Evolutionary conservation across 2,329 filamentous ascomycete genomes (phyloP), one percentile per base, ranked within the genome.

Genomic region (Colletotrichum orbiculare): DNA sequence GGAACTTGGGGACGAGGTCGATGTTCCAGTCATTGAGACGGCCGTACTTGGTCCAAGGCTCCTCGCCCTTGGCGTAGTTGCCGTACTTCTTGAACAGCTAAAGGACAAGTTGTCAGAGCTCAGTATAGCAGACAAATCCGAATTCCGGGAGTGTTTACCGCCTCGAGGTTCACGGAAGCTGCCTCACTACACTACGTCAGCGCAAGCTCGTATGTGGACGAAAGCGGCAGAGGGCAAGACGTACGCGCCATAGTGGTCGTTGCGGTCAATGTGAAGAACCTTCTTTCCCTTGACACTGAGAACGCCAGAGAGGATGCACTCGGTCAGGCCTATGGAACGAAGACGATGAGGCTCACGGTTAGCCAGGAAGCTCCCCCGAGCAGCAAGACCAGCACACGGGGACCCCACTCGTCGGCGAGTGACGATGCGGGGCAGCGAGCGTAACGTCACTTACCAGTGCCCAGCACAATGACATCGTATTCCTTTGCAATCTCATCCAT

Each of bases 401-500:
- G 52, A 67, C 66, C 62, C 67, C 67, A 68, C 67, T 54, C 35
- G 60, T 54, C 54, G 42, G 56, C 50, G 54, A 65, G 64, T 43
- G 68, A 69, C 66, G 69, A 70, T 72, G 69, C 70, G 72, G 71
- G 71, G 72, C 70, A 69, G 37, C 46, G 45, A 57, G 41, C 54
- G 67, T 74, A 73, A 81, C 88, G 77, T 66, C 63, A 66, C 63
- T 41, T 85, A 97, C 94, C 94, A 79, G 96, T 99, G 87, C 96
- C 96, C 79, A 99, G 89, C 78, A 99, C 96, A 78, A 99, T 89
- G 81, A 97, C 93, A 87, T 99, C 96, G 87, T 99, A 99, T 82
- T 97, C 94, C 78, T 93, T 92, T 72, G 94, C 93, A 78, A 99
- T 97, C 82, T 98, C 96, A 78, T 98, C 96, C 96, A 98, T 98